Conservation (phyloP, 164 flowering plant genomes). For the Litsea cubeba region DNA sequence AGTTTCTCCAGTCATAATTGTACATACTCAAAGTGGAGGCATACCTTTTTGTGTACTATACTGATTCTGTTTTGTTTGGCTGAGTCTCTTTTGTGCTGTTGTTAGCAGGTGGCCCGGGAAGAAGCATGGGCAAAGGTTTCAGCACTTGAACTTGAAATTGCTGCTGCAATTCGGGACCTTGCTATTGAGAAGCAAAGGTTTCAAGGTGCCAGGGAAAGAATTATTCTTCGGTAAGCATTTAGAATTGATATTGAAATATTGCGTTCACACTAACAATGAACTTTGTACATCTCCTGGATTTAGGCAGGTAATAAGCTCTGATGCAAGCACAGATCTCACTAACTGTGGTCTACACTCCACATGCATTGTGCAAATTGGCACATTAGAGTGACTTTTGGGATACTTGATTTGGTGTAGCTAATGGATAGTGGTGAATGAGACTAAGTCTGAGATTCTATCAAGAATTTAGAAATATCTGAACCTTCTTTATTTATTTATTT, state of each 20-base stretch:
- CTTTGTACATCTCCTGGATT: too few species aligned
- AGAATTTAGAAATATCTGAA: too few species aligned
- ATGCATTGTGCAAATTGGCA: too few species aligned
- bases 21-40: background rate
- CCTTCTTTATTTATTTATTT: too few species aligned
- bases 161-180: conserved; percentile 84
- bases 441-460: too few species aligned
- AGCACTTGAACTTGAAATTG: conserved; percentile 82
- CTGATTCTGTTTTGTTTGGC: conserved; percentile 24
- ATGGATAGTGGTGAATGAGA: too few species aligned
- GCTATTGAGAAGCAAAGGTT: conserved; percentile 78
- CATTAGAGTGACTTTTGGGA: too few species aligned
- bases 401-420: too few species aligned
- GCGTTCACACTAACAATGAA: background rate
- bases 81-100: conserved; percentile 46
- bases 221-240: conserved; percentile 77
- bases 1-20: background rate
- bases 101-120: conserved; percentile 99
- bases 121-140: conserved; percentile 99
- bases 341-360: too few species aligned
- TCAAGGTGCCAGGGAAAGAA: conserved; percentile 88
- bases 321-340: background rate
- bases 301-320: background rate
- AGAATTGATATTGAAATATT: background rate
- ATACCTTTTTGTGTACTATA: background rate